These are phyloP conservation scores for Drechslera avenae DNA, from an alignment of 2,329 filamentous ascomycete genomes.

Conservation along the genomic window DNA sequence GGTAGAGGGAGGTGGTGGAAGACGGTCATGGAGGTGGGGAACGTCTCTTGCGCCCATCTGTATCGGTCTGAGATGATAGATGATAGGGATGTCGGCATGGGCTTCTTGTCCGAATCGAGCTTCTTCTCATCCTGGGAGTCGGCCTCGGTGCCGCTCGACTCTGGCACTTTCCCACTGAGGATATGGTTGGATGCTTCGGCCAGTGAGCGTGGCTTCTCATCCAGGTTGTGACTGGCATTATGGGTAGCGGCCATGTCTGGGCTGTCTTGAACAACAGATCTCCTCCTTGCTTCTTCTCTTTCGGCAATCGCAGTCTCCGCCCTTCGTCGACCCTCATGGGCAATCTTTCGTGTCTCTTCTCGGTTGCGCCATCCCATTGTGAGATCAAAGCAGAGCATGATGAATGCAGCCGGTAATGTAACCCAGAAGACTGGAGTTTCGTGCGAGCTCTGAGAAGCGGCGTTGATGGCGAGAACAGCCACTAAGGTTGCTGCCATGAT, in stretches of 20 bases:
- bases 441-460: constrained; percentile 57
- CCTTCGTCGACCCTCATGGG: constrained; percentile 60
- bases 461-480: constrained; percentile 69
- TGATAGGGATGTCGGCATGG: constrained; percentile 56
- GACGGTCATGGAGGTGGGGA: constrained; percentile 71
- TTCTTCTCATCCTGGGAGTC: constrained; percentile 11
- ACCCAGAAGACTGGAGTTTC: constrained; percentile 69
- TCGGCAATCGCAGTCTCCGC: constrained; percentile 51
- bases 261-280: constrained; percentile 19
- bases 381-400: constrained; percentile 73
- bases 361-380: constrained; percentile 67
- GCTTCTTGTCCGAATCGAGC: constrained; percentile 4
- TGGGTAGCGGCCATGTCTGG: constrained; percentile 11
- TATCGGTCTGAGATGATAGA: constrained; percentile 56
- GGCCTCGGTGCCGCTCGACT: neutral
- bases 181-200: constrained; percentile 5
- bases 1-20: constrained; percentile 69
- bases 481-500: constrained; percentile 72
- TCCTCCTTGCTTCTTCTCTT: constrained; percentile 40
- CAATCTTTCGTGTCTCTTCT: constrained; percentile 66
- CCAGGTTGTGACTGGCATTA: neutral
- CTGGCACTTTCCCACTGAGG: constrained; percentile 6
- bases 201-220: constrained; percentile 18
- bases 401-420: constrained; percentile 68
- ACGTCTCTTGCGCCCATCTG: constrained; percentile 70